phyloP scores from a whole-genome alignment of 768 basidiomycete species.

The Leccinum pellstonianum region DNA sequence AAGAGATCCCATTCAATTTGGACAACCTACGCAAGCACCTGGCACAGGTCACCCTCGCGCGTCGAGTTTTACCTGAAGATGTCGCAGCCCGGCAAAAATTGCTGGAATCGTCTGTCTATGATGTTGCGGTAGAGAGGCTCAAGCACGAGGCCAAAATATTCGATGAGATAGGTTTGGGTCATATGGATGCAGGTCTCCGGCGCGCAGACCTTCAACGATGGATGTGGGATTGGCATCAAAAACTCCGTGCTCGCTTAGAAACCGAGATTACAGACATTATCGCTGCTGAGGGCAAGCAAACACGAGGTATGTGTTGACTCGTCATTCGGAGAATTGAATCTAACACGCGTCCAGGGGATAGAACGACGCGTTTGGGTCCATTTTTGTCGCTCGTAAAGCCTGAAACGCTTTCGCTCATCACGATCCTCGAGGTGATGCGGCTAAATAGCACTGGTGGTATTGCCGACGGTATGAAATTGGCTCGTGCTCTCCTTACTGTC shows the following conservation, averaged over 20 bases:
- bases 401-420: conserved; percentile 81
- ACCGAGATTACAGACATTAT: conserved; percentile 50
- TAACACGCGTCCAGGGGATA: conserved; percentile 12
- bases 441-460: conserved; percentile 75
- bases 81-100: conserved; percentile 59
- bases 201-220: conserved; percentile 58
- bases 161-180: conserved; percentile 54
- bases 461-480: conserved; percentile 85
- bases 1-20: conserved; percentile 73
- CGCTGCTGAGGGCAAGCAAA: conserved; percentile 33
- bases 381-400: conserved; percentile 75
- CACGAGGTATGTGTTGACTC: conserved; percentile 19
- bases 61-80: conserved; percentile 64
- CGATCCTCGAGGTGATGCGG: conserved; percentile 87
- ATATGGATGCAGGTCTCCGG: conserved; percentile 42
- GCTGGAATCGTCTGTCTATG: conserved; percentile 47
- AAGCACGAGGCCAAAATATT: conserved; percentile 61
- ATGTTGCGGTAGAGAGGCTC: conserved; percentile 50
- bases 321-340: not conserved
- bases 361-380: conserved; percentile 47
- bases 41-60: conserved; percentile 57
- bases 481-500: conserved; percentile 74
- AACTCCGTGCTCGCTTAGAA: conserved; percentile 51
- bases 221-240: conserved; percentile 87
- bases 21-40: conserved; percentile 69